Percentiles rank a stretch among this genome's conserved stretches.
phyloP scores from a whole-genome alignment of 1,284 basidiomycete species.

The Austroboletus novae-zelandiae region DNA sequence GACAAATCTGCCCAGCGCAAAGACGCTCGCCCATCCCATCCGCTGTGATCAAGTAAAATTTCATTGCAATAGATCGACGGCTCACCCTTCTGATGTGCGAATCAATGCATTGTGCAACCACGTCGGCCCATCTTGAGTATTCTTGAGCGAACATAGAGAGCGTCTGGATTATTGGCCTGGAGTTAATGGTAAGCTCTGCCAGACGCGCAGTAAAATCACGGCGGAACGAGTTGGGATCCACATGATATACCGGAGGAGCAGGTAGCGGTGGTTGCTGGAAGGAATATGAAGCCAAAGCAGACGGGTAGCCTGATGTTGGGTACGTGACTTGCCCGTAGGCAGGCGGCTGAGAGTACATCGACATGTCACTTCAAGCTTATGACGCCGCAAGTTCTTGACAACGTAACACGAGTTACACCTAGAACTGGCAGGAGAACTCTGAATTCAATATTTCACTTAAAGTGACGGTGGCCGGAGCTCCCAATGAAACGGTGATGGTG shows the following conservation, averaged over 20 bases:
- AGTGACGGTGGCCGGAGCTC: conserved; percentile 33
- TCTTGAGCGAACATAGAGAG: conserved; percentile 95
- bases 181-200: conserved; percentile 89
- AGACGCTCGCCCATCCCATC: conserved; percentile 27
- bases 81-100: conserved; percentile 87
- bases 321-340: conserved; percentile 41
- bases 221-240: conserved; percentile 78
- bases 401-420: conserved; percentile 32
- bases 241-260: conserved; percentile 49
- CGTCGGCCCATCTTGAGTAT: conserved; percentile 73
- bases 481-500: conserved; percentile 48
- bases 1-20: conserved; percentile 21
- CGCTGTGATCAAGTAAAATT: conserved; percentile 25
- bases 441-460: conserved; percentile 39
- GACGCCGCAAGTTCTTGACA: conserved; percentile 27
- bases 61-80: conserved; percentile 30
- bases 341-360: conserved; percentile 46
- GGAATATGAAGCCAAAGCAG: conserved; percentile 43
- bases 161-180: conserved; percentile 92
- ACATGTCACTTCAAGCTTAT: conserved; percentile 44
- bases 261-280: conserved; percentile 47
- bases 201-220: conserved; percentile 79
- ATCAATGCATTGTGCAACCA: conserved; percentile 88
- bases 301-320: conserved; percentile 38
- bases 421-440: conserved; percentile 31